Conservation (phyloP, 805 yeast genomes). For the Starmerella riodocensis region DNA sequence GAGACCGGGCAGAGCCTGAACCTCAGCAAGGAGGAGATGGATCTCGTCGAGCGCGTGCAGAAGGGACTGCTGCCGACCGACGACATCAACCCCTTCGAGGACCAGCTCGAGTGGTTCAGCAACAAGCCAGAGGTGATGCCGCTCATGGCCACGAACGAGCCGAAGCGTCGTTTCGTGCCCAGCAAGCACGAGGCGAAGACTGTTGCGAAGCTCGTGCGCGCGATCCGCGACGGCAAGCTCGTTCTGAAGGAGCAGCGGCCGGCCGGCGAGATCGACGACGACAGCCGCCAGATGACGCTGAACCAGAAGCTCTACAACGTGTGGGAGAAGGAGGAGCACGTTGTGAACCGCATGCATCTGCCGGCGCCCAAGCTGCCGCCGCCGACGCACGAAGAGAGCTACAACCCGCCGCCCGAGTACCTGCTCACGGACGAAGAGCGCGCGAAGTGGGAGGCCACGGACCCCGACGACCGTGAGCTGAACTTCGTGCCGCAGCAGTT, state of each 20-base stretch:
- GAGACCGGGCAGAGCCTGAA: slow-evolving; percentile 77
- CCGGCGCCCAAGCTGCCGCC: slow-evolving; percentile 94
- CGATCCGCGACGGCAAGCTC: slow-evolving; percentile 92
- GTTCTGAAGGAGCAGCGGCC: slow-evolving; percentile 55
- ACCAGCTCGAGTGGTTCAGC: slow-evolving; percentile 91
- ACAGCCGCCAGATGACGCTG: slow-evolving; percentile 33
- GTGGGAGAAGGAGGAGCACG: slow-evolving; percentile 61
- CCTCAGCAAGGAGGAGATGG: slow-evolving; percentile 74
- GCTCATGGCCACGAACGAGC: slow-evolving; percentile 85
- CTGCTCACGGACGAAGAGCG: slow-evolving; percentile 65
- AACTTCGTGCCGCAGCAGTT: slow-evolving; percentile 75
- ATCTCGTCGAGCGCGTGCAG: slow-evolving; percentile 74
- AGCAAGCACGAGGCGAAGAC: slow-evolving; percentile 94
- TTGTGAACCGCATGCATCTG: slow-evolving; percentile 63
- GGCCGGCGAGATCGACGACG: slow-evolving; percentile 35
- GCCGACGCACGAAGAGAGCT: slow-evolving; percentile 91
- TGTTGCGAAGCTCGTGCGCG: slow-evolving; percentile 89
- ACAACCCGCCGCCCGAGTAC: slow-evolving; percentile 96
- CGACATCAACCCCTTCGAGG: slow-evolving; percentile 74
- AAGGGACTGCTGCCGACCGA: slow-evolving; percentile 74
- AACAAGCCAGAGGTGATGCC: slow-evolving; percentile 71
- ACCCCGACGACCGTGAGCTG: slow-evolving; percentile 63
- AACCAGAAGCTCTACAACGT: slow-evolving; percentile 42
- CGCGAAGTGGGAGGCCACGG: slow-evolving; percentile 53
- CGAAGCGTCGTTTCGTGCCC: slow-evolving; percentile 91